Percentiles rank a stretch among this genome's conserved stretches.
These are phyloP conservation scores for Castanospermum australe DNA, from an alignment of 306 rosid species.

Conservation along the genomic window DNA sequence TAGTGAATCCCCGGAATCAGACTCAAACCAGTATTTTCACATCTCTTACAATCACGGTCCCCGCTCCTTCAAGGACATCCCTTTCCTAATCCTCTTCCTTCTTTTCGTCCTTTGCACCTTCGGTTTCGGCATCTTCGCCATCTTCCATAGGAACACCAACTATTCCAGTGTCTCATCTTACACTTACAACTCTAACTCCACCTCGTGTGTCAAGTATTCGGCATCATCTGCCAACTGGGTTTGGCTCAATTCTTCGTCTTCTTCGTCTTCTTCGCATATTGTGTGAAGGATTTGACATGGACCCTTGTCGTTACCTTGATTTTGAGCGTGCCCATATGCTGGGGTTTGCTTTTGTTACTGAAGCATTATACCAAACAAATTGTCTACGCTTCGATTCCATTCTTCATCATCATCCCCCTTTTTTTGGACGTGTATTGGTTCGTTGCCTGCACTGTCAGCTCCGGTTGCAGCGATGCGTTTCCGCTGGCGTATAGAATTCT, in stretches of 20 bases:
- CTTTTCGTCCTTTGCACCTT: slow-evolving; percentile 64
- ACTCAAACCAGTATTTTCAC: slow-evolving; percentile 62
- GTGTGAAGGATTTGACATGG: slow-evolving; percentile 55
- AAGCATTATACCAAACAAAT: slow-evolving; percentile 81
- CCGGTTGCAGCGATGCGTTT: slow-evolving; percentile 57
- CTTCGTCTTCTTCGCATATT: slow-evolving; percentile 41
- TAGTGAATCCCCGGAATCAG: slow-evolving; percentile 43
- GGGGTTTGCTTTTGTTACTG: slow-evolving; percentile 56
- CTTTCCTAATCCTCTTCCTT: slow-evolving; percentile 70
- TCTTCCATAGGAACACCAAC: slow-evolving; percentile 57
- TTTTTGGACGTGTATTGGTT: slow-evolving; percentile 88
- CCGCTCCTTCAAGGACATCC: slow-evolving; percentile 67
- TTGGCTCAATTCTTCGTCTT: not conserved
- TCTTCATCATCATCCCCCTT: slow-evolving; percentile 65
- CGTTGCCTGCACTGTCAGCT: slow-evolving; percentile 72
- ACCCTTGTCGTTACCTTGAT: slow-evolving; percentile 66
- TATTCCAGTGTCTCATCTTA: slow-evolving; percentile 54
- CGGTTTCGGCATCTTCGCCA: slow-evolving; percentile 68
- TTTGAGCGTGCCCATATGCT: slow-evolving; percentile 66
- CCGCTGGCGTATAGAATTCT: slow-evolving; percentile 68
- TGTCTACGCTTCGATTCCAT: slow-evolving; percentile 70
- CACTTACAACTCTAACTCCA: slow-evolving; percentile 46
- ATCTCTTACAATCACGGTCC: slow-evolving; percentile 73
- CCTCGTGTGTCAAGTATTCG: slow-evolving; percentile 51
- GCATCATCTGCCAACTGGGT: slow-evolving; percentile 7